Conservation (phyloP, 2,329 filamentous ascomycete species). For the Cladophialophora carrionii region DNA sequence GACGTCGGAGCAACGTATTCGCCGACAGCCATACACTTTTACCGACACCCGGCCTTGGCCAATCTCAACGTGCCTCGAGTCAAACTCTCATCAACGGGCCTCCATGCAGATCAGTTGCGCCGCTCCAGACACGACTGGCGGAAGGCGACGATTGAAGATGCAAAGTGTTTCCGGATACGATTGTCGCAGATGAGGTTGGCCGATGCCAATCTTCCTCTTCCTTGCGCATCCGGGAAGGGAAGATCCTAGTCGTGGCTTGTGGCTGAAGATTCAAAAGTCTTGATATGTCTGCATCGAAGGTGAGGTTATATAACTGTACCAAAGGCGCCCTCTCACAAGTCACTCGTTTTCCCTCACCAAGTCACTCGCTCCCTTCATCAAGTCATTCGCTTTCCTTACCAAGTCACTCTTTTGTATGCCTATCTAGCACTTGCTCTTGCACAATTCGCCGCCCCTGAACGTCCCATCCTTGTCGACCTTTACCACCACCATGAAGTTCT, state of each 20-base stretch:
- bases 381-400: neutral
- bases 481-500: constrained; percentile 27
- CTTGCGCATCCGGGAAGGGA: neutral
- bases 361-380: neutral
- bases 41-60: constrained; percentile 7
- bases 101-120: neutral
- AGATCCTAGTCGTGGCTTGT: neutral
- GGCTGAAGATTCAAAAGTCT: constrained; percentile 13
- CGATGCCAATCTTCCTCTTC: neutral
- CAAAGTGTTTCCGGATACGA: neutral
- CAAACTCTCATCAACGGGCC: neutral
- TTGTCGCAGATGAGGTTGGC: neutral
- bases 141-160: neutral
- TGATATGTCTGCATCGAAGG: neutral
- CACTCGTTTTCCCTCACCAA: constrained; percentile 12
- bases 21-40: neutral
- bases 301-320: neutral
- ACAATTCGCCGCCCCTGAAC: neutral
- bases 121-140: neutral
- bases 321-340: neutral
- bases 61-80: constrained; percentile 1
- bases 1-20: neutral
- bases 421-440: neutral
- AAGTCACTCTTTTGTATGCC: neutral
- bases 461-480: neutral